Percentiles rank a stretch among this genome's conserved stretches.
Conservation (phyloP, 2,329 filamentous ascomycete species). For the Penicillium sp. region DNA sequence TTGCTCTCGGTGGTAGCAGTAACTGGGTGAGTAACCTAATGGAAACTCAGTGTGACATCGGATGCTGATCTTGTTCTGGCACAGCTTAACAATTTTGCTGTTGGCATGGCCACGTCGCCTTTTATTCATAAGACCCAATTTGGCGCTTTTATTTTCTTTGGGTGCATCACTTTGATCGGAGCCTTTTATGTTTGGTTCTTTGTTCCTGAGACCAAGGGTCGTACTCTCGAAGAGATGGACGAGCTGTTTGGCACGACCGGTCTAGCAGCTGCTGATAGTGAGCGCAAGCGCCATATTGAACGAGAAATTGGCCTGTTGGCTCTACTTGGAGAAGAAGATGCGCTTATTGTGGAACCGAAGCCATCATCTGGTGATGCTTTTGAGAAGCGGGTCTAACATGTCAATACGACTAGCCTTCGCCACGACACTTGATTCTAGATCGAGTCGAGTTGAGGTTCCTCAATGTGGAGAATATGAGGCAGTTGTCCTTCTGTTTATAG, state of each 20-base stretch:
- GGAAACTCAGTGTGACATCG: no score
- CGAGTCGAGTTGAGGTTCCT: no score
- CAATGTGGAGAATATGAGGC: no score
- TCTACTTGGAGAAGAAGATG: no score
- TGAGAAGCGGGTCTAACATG: no score
- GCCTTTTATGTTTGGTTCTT: conserved; percentile 27
- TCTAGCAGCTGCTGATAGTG: conserved; percentile 26
- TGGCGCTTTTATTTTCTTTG: conserved; percentile 69
- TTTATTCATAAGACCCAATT: conserved; percentile 62
- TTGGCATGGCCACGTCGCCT: conserved; percentile 65
- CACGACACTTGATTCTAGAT: no score
- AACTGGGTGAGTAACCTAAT: conserved; percentile 30
- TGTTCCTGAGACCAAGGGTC: conserved; percentile 37
- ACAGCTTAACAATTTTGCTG: conserved; percentile 56
- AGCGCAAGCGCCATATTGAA: conserved; percentile 27
- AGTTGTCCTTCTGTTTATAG: no score
- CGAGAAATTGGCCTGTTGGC: conserved; percentile 25
- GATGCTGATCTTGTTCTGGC: no score
- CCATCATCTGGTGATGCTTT: no score
- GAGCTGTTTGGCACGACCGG: conserved; percentile 36
- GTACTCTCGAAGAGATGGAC: conserved; percentile 40
- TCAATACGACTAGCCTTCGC: no score
- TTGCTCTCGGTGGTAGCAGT: conserved; percentile 29
- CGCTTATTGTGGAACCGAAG: no score
- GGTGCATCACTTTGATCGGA: conserved; percentile 33